phyloP scores from a whole-genome alignment of 1,139 yeast genomes.

The Hansenula sp. region DNA sequence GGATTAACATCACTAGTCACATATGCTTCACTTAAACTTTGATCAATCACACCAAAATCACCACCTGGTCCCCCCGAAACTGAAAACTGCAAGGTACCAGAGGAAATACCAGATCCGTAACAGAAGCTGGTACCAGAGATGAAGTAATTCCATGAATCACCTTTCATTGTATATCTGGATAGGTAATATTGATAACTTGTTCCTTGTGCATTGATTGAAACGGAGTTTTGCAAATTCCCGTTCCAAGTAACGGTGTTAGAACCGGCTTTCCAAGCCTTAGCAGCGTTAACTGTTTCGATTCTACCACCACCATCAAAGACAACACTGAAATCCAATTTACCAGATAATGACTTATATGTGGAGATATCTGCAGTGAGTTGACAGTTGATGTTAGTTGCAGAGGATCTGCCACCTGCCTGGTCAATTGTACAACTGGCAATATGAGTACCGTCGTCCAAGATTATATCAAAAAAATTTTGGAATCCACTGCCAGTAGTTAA shows the following conservation, averaged over 20 bases:
- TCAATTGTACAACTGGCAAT: slow-evolving; percentile 4
- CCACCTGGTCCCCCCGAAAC: neutral
- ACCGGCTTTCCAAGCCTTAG: neutral
- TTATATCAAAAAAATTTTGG: neutral
- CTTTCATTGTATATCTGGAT: slow-evolving; percentile 13
- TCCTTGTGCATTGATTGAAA: slow-evolving; percentile 1
- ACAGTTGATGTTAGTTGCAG: neutral
- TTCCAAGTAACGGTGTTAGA: slow-evolving; percentile 9
- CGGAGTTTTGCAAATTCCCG: slow-evolving; percentile 4
- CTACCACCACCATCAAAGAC: slow-evolving; percentile 4
- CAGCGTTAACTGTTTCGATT: neutral
- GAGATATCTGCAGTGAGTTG: neutral
- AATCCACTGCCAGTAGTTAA: neutral
- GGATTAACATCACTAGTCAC: neutral
- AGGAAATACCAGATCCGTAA: slow-evolving; percentile 1
- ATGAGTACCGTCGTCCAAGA: neutral
- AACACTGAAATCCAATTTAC: neutral
- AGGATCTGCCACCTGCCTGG: slow-evolving; percentile 1
- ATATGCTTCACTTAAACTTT: neutral
- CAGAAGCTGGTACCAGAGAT: slow-evolving; percentile 6
- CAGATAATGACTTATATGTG: neutral
- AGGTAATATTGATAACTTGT: neutral
- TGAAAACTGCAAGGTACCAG: slow-evolving; percentile 9
- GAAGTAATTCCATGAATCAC: slow-evolving; percentile 11
- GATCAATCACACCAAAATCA: neutral